phyloP scores from a whole-genome alignment of 371 early-diverging fungal genomes.

The Zopfochytrium polystomum region DNA sequence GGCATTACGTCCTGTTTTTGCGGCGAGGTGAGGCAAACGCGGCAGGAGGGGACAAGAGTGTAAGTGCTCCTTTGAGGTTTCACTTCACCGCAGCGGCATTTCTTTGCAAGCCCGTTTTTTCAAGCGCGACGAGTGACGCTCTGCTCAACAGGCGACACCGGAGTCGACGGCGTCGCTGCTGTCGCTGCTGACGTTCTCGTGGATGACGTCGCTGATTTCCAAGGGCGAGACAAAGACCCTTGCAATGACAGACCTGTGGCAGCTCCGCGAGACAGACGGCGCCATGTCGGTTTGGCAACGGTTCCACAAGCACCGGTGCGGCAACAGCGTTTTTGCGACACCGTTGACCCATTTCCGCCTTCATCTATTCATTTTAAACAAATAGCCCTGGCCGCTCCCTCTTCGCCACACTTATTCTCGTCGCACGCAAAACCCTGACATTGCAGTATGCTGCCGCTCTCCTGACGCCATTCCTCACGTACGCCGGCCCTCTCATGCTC shows the following conservation, averaged over 20 bases:
- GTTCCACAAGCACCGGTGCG: slow-evolving; percentile 15
- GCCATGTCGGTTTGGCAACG: slow-evolving; percentile 13
- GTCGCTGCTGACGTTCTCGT: slow-evolving; percentile 68
- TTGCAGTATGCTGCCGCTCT: slow-evolving; percentile 4
- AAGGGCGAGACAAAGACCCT: slow-evolving; percentile 61
- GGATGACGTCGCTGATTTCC: slow-evolving; percentile 72
- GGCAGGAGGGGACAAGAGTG: no score
- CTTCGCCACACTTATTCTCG: neutral
- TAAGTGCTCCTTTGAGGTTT: no score
- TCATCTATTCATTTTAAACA: neutral
- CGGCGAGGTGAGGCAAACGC: no score
- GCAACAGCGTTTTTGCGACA: neutral
- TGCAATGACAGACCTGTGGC: slow-evolving; percentile 68
- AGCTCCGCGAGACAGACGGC: slow-evolving; percentile 53
- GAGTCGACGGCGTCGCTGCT: slow-evolving; percentile 55
- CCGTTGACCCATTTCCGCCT: neutral
- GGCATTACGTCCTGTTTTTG: no score
- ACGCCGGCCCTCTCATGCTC: slow-evolving; percentile 35
- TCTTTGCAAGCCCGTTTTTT: no score
- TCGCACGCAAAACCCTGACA: neutral
- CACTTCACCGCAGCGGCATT: no score
- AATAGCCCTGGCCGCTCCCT: neutral
- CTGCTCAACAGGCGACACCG: slow-evolving; percentile 11
- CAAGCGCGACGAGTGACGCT: no score
- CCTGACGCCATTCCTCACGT: slow-evolving; percentile 15